Evolutionary conservation across 352 stramenopile species (phyloP).

Genomic region (Blastocystis sp.): DNA sequence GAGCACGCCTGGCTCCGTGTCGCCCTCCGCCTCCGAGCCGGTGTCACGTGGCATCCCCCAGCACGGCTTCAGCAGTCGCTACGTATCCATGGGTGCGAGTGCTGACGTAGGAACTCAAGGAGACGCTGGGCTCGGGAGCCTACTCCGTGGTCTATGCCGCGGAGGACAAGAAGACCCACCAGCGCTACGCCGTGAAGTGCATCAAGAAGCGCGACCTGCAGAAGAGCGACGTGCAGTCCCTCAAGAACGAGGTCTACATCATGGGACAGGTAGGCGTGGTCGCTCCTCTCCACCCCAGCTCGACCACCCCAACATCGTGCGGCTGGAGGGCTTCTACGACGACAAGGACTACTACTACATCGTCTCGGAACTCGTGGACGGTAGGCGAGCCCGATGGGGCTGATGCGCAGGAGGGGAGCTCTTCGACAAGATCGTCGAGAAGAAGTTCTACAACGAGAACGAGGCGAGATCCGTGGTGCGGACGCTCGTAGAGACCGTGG

Average conservation of each 20-base stretch:
- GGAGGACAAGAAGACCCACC: slow-evolving; percentile 74
- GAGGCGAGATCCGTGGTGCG: slow-evolving; percentile 82
- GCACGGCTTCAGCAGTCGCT: slow-evolving; percentile 30
- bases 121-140: slow-evolving; percentile 79
- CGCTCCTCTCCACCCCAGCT: slow-evolving; percentile 68
- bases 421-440: slow-evolving; percentile 87
- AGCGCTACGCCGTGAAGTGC: slow-evolving; percentile 83
- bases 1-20: not conserved
- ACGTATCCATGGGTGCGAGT: not conserved
- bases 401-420: slow-evolving; percentile 76
- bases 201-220: slow-evolving; percentile 81
- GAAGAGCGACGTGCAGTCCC: slow-evolving; percentile 76
- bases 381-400: slow-evolving; percentile 66
- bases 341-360: slow-evolving; percentile 91
- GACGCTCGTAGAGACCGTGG: slow-evolving; percentile 81
- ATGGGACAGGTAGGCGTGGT: slow-evolving; percentile 68
- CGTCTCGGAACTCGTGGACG: slow-evolving; percentile 91
- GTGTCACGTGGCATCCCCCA: slow-evolving; percentile 32
- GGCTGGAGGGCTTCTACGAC: slow-evolving; percentile 84
- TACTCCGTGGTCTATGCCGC: slow-evolving; percentile 80
- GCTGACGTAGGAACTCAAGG: slow-evolving; percentile 69
- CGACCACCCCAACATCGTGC: slow-evolving; percentile 85
- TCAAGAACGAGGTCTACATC: slow-evolving; percentile 73
- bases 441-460: slow-evolving; percentile 87
- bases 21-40: not conserved